phyloP scores from a whole-genome alignment of 1,139 yeast species.

The Magnusiomyces suaveolens region DNA sequence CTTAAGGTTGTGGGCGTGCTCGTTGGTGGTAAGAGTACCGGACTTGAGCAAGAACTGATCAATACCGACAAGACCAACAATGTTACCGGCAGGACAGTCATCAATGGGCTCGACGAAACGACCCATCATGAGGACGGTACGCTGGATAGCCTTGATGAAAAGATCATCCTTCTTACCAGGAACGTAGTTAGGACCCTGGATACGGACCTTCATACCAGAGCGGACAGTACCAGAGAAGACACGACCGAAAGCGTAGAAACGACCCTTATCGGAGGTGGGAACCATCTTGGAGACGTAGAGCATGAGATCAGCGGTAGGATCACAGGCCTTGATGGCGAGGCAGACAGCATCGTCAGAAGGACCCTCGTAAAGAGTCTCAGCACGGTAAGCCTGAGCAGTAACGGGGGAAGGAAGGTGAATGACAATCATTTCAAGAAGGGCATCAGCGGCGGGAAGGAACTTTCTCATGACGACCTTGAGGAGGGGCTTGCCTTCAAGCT shows the following conservation, averaged over 20 bases:
- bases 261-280: slow-evolving; percentile 99
- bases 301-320: slow-evolving; percentile 97
- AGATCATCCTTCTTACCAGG: slow-evolving; percentile 98
- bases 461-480: slow-evolving; percentile 98
- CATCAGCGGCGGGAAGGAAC: slow-evolving; percentile 99
- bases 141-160: slow-evolving; percentile 95
- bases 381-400: slow-evolving; percentile 98
- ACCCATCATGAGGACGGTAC: slow-evolving; percentile 99
- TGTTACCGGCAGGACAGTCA: slow-evolving; percentile 99
- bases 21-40: slow-evolving; percentile 97
- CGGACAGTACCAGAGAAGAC: slow-evolving; percentile 99
- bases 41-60: slow-evolving; percentile 99
- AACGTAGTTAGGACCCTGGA: slow-evolving; percentile 98
- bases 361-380: slow-evolving; percentile 98
- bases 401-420: slow-evolving; percentile 99
- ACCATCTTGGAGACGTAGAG: slow-evolving; percentile 99
- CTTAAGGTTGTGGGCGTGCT: slow-evolving; percentile 97
- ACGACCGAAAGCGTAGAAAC: slow-evolving; percentile 99
- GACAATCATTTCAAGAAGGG: slow-evolving; percentile 97
- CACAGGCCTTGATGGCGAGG: slow-evolving; percentile 94
- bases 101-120: slow-evolving; percentile 96
- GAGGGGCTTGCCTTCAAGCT: slow-evolving; percentile 96
- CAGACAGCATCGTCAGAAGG: slow-evolving; percentile 91
- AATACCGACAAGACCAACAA: slow-evolving; percentile 99
- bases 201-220: slow-evolving; percentile 98